Base-by-base conservation (phyloP, 148 eudicot species). In the Rhododendron williamsianum region DNA sequence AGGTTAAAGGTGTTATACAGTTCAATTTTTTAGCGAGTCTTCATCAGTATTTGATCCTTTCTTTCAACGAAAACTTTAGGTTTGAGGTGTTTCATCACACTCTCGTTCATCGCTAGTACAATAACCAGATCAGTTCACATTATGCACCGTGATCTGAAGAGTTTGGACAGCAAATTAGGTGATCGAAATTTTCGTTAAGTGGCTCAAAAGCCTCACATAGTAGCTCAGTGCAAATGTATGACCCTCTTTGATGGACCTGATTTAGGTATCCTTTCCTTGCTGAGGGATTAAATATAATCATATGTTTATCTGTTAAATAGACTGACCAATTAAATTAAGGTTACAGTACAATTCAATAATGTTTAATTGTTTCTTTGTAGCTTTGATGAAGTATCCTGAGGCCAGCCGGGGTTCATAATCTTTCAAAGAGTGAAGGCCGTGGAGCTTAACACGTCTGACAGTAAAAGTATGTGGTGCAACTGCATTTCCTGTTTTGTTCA, bases 401-500 rank as follows among this genome's bases (percentile, higher is more conserved):
- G 38, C 9, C 81, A 73, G 67, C 45, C 6, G 49, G 10, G 78
- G 65, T 73, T 73, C 43, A 16, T 84, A 35, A 30, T 84, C 52
- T 84, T 48, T 21, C 46, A 38, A 11, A 33, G 69, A 18, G 33
- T 56, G 35, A 78, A 84, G 77, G 86, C 38, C 15, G 52, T 76
- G 81, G 81, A 76, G 52, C 67, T 49, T 74, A 84, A 41, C 69
- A 23, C 23, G 4, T 38, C 52, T 52, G 80, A 48, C 21, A 5
- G 67, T 76, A 30, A 30, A 76, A 51, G 86, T 54, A 84, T 84
- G 52, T 84, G 69, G 71, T 54, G 51, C 80, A 74, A 23, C 69
- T 52, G 71, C 51, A 51, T 12, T 52, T 84, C 81, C 21, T 49
- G 38, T 49, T 6, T 73, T 13, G 23, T 52, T 54, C 43, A 46